Evolutionary conservation across 495 filamentous ascomycete species (phyloP), one percentile per base, ranked within the genome.

Genomic region (Hypomontagnella monticulosa): DNA sequence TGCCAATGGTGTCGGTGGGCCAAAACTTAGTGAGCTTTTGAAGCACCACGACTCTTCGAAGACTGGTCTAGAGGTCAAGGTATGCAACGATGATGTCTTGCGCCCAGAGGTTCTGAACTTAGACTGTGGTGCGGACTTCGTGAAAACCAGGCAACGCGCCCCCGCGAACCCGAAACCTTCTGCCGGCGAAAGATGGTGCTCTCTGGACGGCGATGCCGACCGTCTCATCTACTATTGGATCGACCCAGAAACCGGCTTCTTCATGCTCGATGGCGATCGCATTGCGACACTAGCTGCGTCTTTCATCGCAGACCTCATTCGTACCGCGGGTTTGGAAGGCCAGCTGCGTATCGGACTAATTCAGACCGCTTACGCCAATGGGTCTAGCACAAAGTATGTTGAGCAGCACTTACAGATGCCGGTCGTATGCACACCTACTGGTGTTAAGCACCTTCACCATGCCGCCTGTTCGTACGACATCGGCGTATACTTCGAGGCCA

Each of bases 401-500:
- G 86, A 88, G 57, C 88, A 95, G 71, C 89, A 90, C 57, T 85
- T 99, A 20, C 91, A 92, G 69, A 87, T 99, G 19, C 92, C 92
- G 15, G 92, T 95, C 16, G 87, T 94, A 54, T 97, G 91, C 84
- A 98, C 95, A 10, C 87, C 92, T 41, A 99, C 95, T 1, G 95
- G 95, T 70, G 96, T 99, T 42, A 99, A 99, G 82, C 89, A 96
- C 74, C 89, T 99, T 38, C 95, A 99, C 78, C 96, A 98, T 72
- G 95, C 91, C 12, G 95, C 95, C 27, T 85, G 90, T 53, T 89
- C 89, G 18, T 96, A 92, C 68, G 96, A 98, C 71, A 88, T 97
- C 49, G 95, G 95, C 40, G 92, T 98, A 52, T 99, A 99, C 78
- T 99, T 99, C 71, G 95, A 99, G 78, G 95, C 95, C 48, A 99